Evolutionary conservation across 768 basidiomycete species (phyloP), one percentile per base, ranked within the genome.

Genomic region (Leccinum boreale): DNA sequence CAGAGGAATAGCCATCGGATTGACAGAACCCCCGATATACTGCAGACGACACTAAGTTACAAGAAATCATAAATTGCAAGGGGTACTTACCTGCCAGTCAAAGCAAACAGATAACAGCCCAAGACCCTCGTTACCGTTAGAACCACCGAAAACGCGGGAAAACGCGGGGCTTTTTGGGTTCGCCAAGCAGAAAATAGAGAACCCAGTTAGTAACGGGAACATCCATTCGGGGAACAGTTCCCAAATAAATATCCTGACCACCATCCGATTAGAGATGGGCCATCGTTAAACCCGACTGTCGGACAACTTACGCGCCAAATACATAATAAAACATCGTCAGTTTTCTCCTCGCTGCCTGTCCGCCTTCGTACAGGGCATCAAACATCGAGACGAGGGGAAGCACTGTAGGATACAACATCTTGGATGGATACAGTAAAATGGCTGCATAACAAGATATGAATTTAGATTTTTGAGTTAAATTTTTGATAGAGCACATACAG

Each of bases 91-190:
- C 63, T 71, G 69, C 70, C 70, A 89, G 62, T 88, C 87, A 48
- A 88, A 79, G n/a, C 82, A 82, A 44, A 89, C 57, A 33, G 80
- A 81, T 42, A 84, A 55, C 19, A 88, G 63, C 0, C 87, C 86
- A 42, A 89, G 74, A 0, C 86, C 87, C 67, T 89, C 86, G 62
- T 89, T 89, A 28, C 79, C 85, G 35, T 81, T 76, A 3, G 81
- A 73, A 5, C 88, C 88, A 28, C 88, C 88, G 58, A 89, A 88
- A 0, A 89, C 62, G 28, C 76, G 71, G 5, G 80, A 75, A 50
- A 69, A 61, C 2, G 59, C 23, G 14, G 66, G 36, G n/a, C 42
- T 64, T 14, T 60, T 63, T 45, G 76, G 68, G 4, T 79, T 82
- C 3, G 85, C 78, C 44, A 88, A 73, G 61, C 87, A 88, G 67